Conservation (phyloP, 441 rosid species). For the Pelargonium fulgidum region DNA sequence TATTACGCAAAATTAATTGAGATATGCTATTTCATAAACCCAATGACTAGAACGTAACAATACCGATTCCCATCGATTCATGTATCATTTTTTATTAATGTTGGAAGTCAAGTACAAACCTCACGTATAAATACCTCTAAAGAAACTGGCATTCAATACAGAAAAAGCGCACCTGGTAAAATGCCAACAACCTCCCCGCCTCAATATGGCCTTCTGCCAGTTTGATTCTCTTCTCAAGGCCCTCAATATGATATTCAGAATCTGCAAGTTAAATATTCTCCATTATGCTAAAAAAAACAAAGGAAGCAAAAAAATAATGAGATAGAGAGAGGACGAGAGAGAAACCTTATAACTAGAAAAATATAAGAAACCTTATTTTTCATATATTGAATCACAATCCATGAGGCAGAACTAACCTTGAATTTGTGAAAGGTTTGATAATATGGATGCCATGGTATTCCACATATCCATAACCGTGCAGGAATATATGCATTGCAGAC, state of each 20-base stretch:
- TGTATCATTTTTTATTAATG: background rate
- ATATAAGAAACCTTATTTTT: constrained; percentile 6
- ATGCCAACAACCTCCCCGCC: constrained; percentile 82
- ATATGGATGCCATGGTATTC: constrained; percentile 71
- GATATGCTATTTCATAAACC: background rate
- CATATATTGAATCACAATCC: constrained; percentile 4
- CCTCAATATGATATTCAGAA: constrained; percentile 36
- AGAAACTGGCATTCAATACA: background rate
- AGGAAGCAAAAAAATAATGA: background rate
- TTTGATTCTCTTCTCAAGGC: constrained; percentile 57
- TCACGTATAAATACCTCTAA: background rate
- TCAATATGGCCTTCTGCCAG: constrained; percentile 83
- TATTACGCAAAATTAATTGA: background rate
- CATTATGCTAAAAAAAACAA: constrained; percentile 10
- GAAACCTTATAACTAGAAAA: background rate
- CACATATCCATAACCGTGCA: constrained; percentile 76
- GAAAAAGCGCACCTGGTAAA: constrained; percentile 64
- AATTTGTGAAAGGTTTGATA: constrained; percentile 74
- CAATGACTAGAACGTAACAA: background rate
- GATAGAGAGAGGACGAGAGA: no score
- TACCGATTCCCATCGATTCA: background rate
- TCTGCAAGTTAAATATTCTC: constrained; percentile 32
- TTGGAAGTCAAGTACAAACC: constrained; percentile 1
- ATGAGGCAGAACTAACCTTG: constrained; percentile 45
- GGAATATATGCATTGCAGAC: constrained; percentile 70